phyloP scores from a whole-genome alignment of 1,284 basidiomycete species.

The Ganoderma boninense region DNA sequence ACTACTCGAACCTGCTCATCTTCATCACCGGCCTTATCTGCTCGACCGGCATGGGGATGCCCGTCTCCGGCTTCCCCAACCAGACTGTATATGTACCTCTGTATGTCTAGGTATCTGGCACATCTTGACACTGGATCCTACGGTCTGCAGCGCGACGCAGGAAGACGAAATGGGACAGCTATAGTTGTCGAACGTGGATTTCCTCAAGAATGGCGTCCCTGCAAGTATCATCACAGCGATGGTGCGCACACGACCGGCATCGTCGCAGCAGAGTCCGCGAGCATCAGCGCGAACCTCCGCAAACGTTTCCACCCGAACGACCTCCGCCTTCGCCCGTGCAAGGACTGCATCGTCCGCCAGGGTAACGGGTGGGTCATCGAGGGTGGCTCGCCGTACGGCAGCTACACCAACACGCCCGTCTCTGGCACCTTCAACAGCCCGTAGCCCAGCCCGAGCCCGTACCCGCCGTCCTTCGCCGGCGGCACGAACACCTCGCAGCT shows the following conservation, averaged over 20 bases:
- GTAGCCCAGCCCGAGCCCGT: constrained; percentile 37
- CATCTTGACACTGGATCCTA: too few species aligned
- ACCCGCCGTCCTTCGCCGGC: constrained; percentile 28
- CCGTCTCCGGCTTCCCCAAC: too few species aligned
- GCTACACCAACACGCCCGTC: constrained; percentile 49
- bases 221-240: constrained; percentile 88
- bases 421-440: constrained; percentile 45
- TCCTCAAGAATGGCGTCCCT: too few species aligned
- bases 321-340: constrained; percentile 50
- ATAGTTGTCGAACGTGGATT: too few species aligned
- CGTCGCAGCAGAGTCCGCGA: constrained; percentile 69
- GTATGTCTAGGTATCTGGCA: constrained; percentile 51
- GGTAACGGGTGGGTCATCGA: constrained; percentile 56
- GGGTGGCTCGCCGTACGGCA: constrained; percentile 47
- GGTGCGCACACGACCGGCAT: constrained; percentile 66
- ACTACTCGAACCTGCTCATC: too few species aligned
- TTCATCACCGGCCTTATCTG: too few species aligned
- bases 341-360: constrained; percentile 45
- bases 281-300: constrained; percentile 53
- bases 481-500: constrained; percentile 40
- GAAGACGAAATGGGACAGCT: too few species aligned
- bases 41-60: too few species aligned
- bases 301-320: constrained; percentile 56
- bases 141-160: too few species aligned
- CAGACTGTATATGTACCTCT: constrained; percentile 76